Evolutionary conservation across 352 stramenopile species (phyloP).

Genomic region (Globisporangium uncinulatum): DNA sequence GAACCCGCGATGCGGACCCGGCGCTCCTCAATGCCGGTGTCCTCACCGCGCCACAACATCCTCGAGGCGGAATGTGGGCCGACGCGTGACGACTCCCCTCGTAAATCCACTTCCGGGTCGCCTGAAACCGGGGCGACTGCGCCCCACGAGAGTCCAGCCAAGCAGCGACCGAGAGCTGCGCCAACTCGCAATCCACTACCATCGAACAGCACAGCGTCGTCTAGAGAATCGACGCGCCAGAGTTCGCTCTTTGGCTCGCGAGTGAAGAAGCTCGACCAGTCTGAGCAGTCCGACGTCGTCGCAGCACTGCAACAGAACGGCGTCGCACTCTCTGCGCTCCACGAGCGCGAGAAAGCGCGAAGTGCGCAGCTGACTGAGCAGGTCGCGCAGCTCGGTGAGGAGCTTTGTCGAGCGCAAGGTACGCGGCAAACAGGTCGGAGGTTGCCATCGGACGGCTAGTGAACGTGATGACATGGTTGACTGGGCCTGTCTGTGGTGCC

Average conservation of each 20-base stretch:
- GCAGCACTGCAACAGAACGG: constrained; percentile 45
- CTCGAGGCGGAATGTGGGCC: neutral
- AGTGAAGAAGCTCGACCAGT: constrained; percentile 18
- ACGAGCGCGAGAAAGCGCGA: constrained; percentile 41
- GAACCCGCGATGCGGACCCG: constrained; percentile 6
- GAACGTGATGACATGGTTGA: no score
- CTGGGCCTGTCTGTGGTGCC: no score
- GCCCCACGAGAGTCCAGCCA: neutral
- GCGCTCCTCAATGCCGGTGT: constrained; percentile 1
- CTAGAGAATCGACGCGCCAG: constrained; percentile 7
- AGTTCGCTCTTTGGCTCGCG: constrained; percentile 20
- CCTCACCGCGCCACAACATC: constrained; percentile 2
- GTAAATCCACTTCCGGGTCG: neutral
- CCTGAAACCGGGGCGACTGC: neutral
- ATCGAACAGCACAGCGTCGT: neutral
- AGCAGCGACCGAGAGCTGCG: neutral
- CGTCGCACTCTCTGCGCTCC: constrained; percentile 28
- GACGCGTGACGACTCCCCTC: constrained; percentile 7
- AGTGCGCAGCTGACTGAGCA: constrained; percentile 34
- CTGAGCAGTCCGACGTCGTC: constrained; percentile 24
- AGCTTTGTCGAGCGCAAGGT: constrained; percentile 38
- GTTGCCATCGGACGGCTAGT: no score
- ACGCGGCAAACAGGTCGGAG: neutral
- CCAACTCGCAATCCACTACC: neutral
- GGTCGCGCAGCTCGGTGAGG: constrained; percentile 22